Percentiles rank a stretch among this genome's conserved stretches.
Conservation (phyloP, 2,329 filamentous ascomycete species). For the Phialophora expanda region DNA sequence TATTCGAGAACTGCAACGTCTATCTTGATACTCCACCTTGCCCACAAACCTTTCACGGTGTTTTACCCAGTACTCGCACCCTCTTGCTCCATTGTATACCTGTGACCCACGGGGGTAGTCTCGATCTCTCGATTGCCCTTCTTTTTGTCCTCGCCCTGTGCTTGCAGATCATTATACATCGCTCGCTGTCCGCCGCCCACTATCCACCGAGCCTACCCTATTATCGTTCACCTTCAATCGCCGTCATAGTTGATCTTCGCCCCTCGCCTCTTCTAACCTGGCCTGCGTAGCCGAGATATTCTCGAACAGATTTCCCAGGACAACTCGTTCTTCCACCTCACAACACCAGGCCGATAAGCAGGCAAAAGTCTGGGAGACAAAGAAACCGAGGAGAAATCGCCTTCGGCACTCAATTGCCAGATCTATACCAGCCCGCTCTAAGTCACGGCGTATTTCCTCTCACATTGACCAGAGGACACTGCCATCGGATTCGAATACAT, state of each 20-base stretch:
- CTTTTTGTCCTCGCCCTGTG: slow-evolving; percentile 8
- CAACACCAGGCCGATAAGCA: not conserved
- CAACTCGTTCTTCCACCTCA: not conserved
- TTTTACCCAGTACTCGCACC: not conserved
- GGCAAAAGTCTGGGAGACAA: not conserved
- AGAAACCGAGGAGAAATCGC: not conserved
- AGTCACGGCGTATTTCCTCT: not conserved
- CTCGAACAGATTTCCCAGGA: not conserved
- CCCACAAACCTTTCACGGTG: not conserved
- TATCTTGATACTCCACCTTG: slow-evolving; percentile 12
- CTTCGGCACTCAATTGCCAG: not conserved
- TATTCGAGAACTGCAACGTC: slow-evolving; percentile 5
- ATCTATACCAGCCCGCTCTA: not conserved
- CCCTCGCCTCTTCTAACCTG: slow-evolving; percentile 1
- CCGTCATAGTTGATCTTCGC: slow-evolving; percentile 12
- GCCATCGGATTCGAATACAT: slow-evolving; percentile 22
- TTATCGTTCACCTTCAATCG: slow-evolving; percentile 12
- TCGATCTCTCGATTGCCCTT: slow-evolving; percentile 20
- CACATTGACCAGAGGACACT: not conserved
- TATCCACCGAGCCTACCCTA: slow-evolving; percentile 4
- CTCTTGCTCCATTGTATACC: not conserved
- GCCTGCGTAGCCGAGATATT: slow-evolving; percentile 10
- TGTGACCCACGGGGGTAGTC: slow-evolving; percentile 5
- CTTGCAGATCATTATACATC: slow-evolving; percentile 22
- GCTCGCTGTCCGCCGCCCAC: slow-evolving; percentile 6